Percentiles rank a stretch among this genome's conserved stretches.
These are phyloP conservation scores for Wickerhamiella lipophila DNA, from an alignment of 805 yeast genomes.

Conservation along the genomic window DNA sequence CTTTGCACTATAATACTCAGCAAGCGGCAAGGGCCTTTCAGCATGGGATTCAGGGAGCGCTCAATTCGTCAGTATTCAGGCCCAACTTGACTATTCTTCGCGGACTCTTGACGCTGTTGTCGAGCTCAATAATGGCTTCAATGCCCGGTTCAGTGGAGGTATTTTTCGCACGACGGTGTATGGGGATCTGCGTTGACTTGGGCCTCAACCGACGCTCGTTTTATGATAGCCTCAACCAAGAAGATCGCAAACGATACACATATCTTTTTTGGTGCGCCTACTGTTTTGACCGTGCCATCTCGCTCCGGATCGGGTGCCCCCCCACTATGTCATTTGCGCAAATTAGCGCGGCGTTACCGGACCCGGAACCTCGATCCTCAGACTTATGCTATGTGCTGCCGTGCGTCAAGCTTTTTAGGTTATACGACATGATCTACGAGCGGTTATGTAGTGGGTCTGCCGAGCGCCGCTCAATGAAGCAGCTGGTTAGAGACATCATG, in stretches of 20 bases:
- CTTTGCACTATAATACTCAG: neutral
- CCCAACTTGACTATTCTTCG: slow-evolving; percentile 37
- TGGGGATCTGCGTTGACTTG: slow-evolving; percentile 43
- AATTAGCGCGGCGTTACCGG: slow-evolving; percentile 15
- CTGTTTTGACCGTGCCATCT: slow-evolving; percentile 34
- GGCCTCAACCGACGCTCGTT: slow-evolving; percentile 44
- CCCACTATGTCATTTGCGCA: slow-evolving; percentile 29
- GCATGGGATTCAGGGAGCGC: slow-evolving; percentile 28
- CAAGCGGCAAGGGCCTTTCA: neutral
- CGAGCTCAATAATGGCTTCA: neutral
- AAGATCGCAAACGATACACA: slow-evolving; percentile 27
- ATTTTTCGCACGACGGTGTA: slow-evolving; percentile 21
- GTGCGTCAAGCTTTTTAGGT: slow-evolving; percentile 10
- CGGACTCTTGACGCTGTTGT: slow-evolving; percentile 25
- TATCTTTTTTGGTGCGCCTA: slow-evolving; percentile 41
- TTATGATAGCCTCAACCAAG: slow-evolving; percentile 28
- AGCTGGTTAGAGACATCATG: slow-evolving; percentile 13
- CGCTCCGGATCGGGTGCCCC: slow-evolving; percentile 39
- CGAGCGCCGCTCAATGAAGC: slow-evolving; percentile 11
- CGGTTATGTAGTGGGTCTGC: slow-evolving; percentile 17
- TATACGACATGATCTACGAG: slow-evolving; percentile 16
- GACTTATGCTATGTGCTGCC: slow-evolving; percentile 9
- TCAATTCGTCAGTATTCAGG: slow-evolving; percentile 39
- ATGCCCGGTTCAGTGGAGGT: slow-evolving; percentile 3
- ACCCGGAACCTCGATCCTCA: neutral